These are phyloP conservation scores for Termitomyces sp. DNA, from an alignment of 768 basidiomycete species.

Conservation along the genomic window DNA sequence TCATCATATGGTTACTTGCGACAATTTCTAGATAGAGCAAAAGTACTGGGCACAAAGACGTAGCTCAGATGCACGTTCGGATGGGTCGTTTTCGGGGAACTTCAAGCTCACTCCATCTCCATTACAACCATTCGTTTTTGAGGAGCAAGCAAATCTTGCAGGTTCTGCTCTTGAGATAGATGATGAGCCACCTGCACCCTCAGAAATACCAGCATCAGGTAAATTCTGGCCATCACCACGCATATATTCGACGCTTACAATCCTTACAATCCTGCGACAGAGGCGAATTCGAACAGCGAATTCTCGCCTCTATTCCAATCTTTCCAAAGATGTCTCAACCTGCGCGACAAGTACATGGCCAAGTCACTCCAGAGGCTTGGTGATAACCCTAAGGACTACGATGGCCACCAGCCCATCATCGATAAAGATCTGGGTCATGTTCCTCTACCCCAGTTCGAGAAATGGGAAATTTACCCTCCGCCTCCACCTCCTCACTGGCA, in stretches of 20 bases:
- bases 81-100: conserved; percentile 36
- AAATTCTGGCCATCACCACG: conserved; percentile 9
- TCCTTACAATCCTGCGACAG: conserved; percentile 3
- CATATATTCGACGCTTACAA: background rate
- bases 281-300: conserved; percentile 41
- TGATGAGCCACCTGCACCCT: conserved; percentile 20
- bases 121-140: conserved; percentile 28
- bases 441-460: conserved; percentile 47
- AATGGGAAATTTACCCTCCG: conserved; percentile 89
- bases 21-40: conserved; percentile 59
- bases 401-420: conserved; percentile 71
- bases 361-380: conserved; percentile 89
- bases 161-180: conserved; percentile 31
- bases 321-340: conserved; percentile 80
- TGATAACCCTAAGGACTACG: conserved; percentile 92
- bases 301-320: conserved; percentile 59
- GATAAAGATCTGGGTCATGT: conserved; percentile 52
- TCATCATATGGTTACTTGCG: conserved; percentile 1
- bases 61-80: conserved; percentile 50
- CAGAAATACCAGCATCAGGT: conserved; percentile 31
- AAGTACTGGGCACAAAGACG: conserved; percentile 68
- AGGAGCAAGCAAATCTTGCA: conserved; percentile 19
- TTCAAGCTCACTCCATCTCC: conserved; percentile 35
- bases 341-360: conserved; percentile 94
- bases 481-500: conserved; percentile 98